Conservation (phyloP, 257 asterid genomes). For the Ballota nigra region DNA sequence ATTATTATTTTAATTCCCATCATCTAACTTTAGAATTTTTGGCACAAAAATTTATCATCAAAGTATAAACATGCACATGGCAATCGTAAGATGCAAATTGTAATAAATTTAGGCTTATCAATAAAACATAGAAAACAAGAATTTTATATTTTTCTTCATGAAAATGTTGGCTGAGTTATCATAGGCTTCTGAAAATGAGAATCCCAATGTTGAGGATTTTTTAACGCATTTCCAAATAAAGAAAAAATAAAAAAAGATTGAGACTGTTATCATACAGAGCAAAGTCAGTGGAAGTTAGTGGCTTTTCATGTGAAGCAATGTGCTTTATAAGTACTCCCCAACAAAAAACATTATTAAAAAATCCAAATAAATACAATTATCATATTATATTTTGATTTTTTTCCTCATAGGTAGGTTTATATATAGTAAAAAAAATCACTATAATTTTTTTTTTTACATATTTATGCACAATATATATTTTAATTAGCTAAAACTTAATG, state of each 20-base stretch:
- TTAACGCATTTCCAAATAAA: conserved; percentile 28
- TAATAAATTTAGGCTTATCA: conserved; percentile 30
- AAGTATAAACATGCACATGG: conserved; percentile 34
- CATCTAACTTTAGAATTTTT: not conserved
- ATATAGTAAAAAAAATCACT: not conserved
- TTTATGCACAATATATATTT: too few species aligned
- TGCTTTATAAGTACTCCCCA: conserved; percentile 27
- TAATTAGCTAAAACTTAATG: not conserved
- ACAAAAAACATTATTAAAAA: conserved; percentile 2
- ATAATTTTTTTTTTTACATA: not conserved
- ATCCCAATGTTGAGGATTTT: conserved; percentile 47
- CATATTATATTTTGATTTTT: not conserved
- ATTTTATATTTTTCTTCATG: not conserved
- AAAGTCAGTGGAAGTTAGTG: conserved; percentile 53
- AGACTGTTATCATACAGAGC: conserved; percentile 42
- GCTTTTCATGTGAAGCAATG: conserved; percentile 46
- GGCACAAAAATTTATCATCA: not conserved
- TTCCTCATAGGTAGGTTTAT: not conserved
- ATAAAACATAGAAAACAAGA: conserved; percentile 10
- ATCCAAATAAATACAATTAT: not conserved
- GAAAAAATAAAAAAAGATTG: conserved; percentile 26
- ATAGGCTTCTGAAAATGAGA: conserved; percentile 49
- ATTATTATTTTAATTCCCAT: too few species aligned
- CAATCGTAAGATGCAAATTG: conserved; percentile 30
- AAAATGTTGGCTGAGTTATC: conserved; percentile 26